Conservation (phyloP, 2,329 filamentous ascomycete genomes). For the Penicillium sp. region DNA sequence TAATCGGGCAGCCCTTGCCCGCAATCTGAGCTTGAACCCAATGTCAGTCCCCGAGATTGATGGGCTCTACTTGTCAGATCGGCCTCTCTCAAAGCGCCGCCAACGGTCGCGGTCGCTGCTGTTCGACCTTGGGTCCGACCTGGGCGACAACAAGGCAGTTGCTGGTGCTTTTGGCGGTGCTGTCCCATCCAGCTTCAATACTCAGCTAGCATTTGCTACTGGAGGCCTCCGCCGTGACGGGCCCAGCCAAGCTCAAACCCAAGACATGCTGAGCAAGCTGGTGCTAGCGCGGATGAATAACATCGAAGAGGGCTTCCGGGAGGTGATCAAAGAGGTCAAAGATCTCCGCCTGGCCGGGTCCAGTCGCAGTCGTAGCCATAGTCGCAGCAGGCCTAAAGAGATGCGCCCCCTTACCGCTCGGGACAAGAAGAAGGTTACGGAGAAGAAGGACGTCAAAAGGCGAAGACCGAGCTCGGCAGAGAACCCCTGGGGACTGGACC, state of each 20-base stretch:
- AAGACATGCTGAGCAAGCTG: conserved; percentile 77
- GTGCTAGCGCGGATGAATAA: conserved; percentile 92
- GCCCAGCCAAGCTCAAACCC: conserved; percentile 62
- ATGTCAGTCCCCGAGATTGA: conserved; percentile 64
- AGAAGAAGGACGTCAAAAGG: conserved; percentile 37
- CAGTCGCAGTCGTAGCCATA: conserved; percentile 41
- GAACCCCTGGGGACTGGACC: conserved; percentile 23
- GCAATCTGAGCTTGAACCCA: conserved; percentile 60
- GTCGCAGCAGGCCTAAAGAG: conserved; percentile 38
- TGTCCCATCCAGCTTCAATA: conserved; percentile 78
- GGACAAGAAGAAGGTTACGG: conserved; percentile 37
- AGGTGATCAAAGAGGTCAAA: conserved; percentile 82
- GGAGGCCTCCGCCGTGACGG: conserved; percentile 60
- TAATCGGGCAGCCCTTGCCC: conserved; percentile 56
- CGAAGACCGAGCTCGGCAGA: conserved; percentile 20
- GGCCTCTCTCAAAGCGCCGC: conserved; percentile 43
- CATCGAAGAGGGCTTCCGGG: conserved; percentile 86
- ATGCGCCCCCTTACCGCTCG: conserved; percentile 24
- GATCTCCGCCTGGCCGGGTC: conserved; percentile 58
- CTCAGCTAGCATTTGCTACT: conserved; percentile 76
- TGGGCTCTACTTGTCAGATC: conserved; percentile 58
- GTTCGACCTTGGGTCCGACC: conserved; percentile 75
- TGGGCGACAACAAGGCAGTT: conserved; percentile 67
- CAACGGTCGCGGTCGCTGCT: conserved; percentile 74
- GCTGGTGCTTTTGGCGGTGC: conserved; percentile 67